Conservation (phyloP, 441 rosid species). For the Aquilaria agallochum region DNA sequence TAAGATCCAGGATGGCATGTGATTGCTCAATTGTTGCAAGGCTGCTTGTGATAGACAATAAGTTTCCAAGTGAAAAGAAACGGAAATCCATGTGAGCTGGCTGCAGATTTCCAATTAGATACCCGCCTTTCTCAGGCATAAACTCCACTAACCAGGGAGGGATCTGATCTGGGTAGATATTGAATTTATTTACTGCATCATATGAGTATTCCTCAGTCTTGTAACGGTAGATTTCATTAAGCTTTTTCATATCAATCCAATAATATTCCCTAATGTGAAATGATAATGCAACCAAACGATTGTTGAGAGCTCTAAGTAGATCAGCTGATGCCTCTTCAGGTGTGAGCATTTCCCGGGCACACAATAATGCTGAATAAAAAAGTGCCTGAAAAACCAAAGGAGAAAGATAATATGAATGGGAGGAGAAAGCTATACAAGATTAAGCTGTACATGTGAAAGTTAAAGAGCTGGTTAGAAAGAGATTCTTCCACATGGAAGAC, state of each 20-base stretch:
- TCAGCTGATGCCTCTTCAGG: slow-evolving; percentile 82
- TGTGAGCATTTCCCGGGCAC: slow-evolving; percentile 80
- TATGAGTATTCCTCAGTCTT: slow-evolving; percentile 85
- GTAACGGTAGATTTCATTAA: slow-evolving; percentile 73
- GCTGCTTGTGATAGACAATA: slow-evolving; percentile 62
- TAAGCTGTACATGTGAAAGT: no score
- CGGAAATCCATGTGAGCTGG: slow-evolving; percentile 90
- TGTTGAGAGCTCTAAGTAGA: slow-evolving; percentile 70
- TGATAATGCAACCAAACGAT: slow-evolving; percentile 77
- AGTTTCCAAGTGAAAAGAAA: slow-evolving; percentile 74
- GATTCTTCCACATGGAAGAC: no score
- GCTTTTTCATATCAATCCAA: slow-evolving; percentile 66
- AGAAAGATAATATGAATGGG: background rate
- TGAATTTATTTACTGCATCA: slow-evolving; percentile 87
- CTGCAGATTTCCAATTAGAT: slow-evolving; percentile 75
- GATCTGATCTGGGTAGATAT: slow-evolving; percentile 85
- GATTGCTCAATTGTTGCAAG: slow-evolving; percentile 67
- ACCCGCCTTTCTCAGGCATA: slow-evolving; percentile 72
- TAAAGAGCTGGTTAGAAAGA: no score
- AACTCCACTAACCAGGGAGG: slow-evolving; percentile 78
- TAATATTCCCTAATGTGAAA: slow-evolving; percentile 91
- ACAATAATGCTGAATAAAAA: slow-evolving; percentile 75
- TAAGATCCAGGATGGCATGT: slow-evolving; percentile 65
- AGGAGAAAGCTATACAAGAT: no score
- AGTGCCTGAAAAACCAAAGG: slow-evolving; percentile 46